Conservation (phyloP, 192 early-diverging fungal species). For the Rhizophagus prolifer region DNA sequence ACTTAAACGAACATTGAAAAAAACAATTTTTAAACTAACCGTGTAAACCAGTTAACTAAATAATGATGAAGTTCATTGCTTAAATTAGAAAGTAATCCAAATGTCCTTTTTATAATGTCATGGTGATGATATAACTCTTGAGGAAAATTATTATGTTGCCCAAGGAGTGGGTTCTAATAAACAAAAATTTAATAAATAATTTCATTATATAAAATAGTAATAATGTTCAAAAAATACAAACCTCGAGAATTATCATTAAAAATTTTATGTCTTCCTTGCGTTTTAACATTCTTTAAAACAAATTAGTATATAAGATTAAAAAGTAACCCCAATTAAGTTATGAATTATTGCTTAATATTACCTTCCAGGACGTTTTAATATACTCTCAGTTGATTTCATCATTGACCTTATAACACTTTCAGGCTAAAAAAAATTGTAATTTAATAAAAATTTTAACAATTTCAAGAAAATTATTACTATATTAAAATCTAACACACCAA, state of each 20-base stretch:
- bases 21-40: conserved; percentile 38
- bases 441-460: neutral
- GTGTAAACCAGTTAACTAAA: conserved; percentile 81
- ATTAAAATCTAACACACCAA: conserved; percentile 42
- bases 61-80: conserved; percentile 84
- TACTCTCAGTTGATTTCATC: conserved; percentile 71
- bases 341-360: conserved; percentile 5
- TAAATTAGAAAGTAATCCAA: conserved; percentile 81
- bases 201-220: conserved; percentile 10
- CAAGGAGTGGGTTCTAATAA: conserved; percentile 74
- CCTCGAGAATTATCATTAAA: conserved; percentile 84
- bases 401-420: conserved; percentile 64
- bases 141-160: conserved; percentile 71
- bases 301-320: conserved; percentile 32
- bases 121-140: conserved; percentile 84
- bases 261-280: conserved; percentile 71
- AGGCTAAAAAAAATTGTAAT: conserved; percentile 40
- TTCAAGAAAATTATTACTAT: neutral
- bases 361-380: conserved; percentile 65
- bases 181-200: neutral
- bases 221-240: conserved; percentile 32
- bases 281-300: conserved; percentile 37
- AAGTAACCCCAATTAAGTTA: conserved; percentile 12
- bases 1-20: neutral
- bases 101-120: conserved; percentile 75